Evolutionary conservation across 805 yeast species (phyloP).

Genomic region (Sugiyamaella qingdaonensis): DNA sequence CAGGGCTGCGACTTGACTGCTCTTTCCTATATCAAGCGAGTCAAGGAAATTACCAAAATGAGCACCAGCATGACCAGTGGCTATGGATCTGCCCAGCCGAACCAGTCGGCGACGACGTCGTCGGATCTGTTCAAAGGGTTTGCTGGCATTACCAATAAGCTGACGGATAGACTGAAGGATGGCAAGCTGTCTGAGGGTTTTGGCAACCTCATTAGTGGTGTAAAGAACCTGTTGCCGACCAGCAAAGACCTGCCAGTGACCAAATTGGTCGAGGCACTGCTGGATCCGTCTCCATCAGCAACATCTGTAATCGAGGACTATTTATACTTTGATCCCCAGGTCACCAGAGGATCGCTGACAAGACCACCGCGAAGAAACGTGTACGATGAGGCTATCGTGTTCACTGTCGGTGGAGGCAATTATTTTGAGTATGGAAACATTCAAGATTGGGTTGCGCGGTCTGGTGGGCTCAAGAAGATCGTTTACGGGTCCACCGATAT

Average conservation of each 20-base stretch:
- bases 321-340: slow-evolving; percentile 81
- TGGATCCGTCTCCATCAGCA: slow-evolving; percentile 62
- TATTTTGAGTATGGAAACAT: slow-evolving; percentile 90
- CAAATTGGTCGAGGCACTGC: slow-evolving; percentile 81
- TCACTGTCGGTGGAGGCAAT: slow-evolving; percentile 96
- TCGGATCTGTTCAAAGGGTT: slow-evolving; percentile 45
- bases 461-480: slow-evolving; percentile 47
- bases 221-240: slow-evolving; percentile 82
- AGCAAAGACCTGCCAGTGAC: slow-evolving; percentile 87
- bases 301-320: slow-evolving; percentile 82
- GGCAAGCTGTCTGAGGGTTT: slow-evolving; percentile 84
- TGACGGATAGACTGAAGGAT: slow-evolving; percentile 70
- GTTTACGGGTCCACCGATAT: slow-evolving; percentile 85
- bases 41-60: slow-evolving; percentile 68
- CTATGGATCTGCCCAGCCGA: slow-evolving; percentile 21
- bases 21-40: slow-evolving; percentile 68
- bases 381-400: slow-evolving; percentile 78
- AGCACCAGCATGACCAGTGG: slow-evolving; percentile 22
- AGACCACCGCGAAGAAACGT: slow-evolving; percentile 81
- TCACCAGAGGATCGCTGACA: slow-evolving; percentile 82
- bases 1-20: slow-evolving; percentile 61
- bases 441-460: slow-evolving; percentile 71
- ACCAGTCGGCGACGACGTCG: slow-evolving; percentile 23
- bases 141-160: slow-evolving; percentile 66
- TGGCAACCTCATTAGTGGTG: slow-evolving; percentile 81